Evolutionary conservation across 139 green algal species (phyloP).

Genomic region (Trebouxia sp.): DNA sequence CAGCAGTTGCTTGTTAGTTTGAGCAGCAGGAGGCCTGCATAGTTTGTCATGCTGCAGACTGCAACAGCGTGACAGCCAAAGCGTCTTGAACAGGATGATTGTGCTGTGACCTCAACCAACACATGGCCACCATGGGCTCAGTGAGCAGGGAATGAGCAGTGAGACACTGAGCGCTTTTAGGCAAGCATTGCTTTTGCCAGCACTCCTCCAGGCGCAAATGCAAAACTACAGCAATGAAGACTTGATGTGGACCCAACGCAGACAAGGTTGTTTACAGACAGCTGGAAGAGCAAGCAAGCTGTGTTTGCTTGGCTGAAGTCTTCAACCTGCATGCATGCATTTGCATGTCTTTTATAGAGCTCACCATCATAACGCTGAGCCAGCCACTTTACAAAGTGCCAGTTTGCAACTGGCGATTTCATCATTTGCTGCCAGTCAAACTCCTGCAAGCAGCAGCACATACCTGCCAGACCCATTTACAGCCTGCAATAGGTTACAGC

Average conservation of each 20-base stretch:
- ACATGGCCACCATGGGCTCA: too few relatives aligned
- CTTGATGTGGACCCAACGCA: neutral
- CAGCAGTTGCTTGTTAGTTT: too few relatives aligned
- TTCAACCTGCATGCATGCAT: neutral
- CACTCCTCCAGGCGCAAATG: too few relatives aligned
- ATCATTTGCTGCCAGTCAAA: conserved; percentile 26
- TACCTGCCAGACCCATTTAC: too few relatives aligned
- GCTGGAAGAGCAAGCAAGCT: neutral
- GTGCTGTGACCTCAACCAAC: too few relatives aligned
- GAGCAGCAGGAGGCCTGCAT: too few relatives aligned
- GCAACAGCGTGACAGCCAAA: too few relatives aligned
- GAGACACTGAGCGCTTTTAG: too few relatives aligned
- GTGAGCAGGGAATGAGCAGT: too few relatives aligned
- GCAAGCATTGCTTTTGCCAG: too few relatives aligned
- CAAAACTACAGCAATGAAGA: neutral
- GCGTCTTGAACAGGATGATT: too few relatives aligned
- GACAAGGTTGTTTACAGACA: neutral
- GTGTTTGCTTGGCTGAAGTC: neutral
- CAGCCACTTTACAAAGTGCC: conserved; percentile 24
- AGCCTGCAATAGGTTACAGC: neutral
- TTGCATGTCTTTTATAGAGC: neutral
- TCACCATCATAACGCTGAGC: neutral
- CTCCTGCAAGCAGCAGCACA: neutral
- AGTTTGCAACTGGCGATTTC: conserved; percentile 13
- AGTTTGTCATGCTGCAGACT: too few relatives aligned